Percentiles rank a stretch among this genome's conserved stretches.
Conservation (phyloP, 2,329 filamentous ascomycete species). For the Trichoderma aggressivum region DNA sequence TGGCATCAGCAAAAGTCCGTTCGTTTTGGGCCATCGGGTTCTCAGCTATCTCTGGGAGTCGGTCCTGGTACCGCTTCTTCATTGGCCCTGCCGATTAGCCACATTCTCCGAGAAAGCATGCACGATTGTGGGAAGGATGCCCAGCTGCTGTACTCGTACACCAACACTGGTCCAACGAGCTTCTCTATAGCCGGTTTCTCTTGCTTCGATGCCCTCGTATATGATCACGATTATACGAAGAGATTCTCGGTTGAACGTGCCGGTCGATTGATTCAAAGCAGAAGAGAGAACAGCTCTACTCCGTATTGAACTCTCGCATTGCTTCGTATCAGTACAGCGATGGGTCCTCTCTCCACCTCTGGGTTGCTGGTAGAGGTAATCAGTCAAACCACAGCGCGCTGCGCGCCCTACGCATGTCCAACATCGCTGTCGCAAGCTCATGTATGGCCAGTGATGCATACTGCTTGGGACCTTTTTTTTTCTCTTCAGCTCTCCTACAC, state of each 20-base stretch:
- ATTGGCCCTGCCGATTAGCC: neutral
- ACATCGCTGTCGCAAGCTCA: neutral
- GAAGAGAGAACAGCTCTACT: neutral
- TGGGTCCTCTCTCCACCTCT: neutral
- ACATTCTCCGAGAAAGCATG: neutral
- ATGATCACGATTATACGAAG: neutral
- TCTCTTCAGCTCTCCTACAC: neutral
- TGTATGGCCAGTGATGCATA: neutral
- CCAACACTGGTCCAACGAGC: neutral
- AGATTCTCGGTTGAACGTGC: neutral
- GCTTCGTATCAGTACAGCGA: neutral
- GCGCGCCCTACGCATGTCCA: neutral
- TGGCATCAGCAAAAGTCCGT: constrained; percentile 3
- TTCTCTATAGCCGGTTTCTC: neutral
- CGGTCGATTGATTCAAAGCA: neutral
- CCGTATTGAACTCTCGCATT: neutral
- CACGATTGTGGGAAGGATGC: neutral
- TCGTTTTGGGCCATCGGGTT: neutral
- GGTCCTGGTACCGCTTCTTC: neutral
- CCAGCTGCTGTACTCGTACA: neutral
- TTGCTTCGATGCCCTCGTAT: neutral
- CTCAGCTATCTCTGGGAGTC: neutral
- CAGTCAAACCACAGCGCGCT: neutral
- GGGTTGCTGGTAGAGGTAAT: neutral
- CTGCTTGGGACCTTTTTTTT: neutral